A percentile compares a stretch with the other conserved stretches of the same genome.
Conservation (phyloP, 805 yeast genomes). For the Yamadazyma laniorum region DNA sequence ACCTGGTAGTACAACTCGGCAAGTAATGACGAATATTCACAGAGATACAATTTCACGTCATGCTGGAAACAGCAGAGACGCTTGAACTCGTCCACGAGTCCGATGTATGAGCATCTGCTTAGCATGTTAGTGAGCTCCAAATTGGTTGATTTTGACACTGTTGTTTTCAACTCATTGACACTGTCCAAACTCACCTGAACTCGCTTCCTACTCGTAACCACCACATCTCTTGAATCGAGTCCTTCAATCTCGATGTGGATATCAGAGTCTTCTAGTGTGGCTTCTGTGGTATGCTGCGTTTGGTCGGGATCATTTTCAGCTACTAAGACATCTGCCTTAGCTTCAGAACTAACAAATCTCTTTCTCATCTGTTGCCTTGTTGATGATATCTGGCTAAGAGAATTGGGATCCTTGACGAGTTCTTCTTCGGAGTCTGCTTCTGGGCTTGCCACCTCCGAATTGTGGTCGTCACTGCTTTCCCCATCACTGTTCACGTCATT, state of each 20-base stretch:
- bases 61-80: slow-evolving; percentile 82
- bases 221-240: background rate
- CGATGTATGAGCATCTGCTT: slow-evolving; percentile 71
- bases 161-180: slow-evolving; percentile 52
- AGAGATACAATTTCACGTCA: slow-evolving; percentile 70
- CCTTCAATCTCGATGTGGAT: background rate
- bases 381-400: background rate
- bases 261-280: slow-evolving; percentile 1
- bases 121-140: slow-evolving; percentile 64
- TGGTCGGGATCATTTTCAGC: too few species aligned
- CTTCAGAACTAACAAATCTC: too few species aligned
- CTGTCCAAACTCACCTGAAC: slow-evolving; percentile 54
- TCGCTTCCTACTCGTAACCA: slow-evolving; percentile 8
- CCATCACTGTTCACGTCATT: background rate
- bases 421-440: too few species aligned
- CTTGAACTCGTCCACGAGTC: slow-evolving; percentile 69
- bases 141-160: slow-evolving; percentile 47
- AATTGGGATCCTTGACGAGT: background rate
- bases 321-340: too few species aligned
- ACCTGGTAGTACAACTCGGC: slow-evolving; percentile 78
- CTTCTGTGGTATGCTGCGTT: too few species aligned
- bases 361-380: background rate
- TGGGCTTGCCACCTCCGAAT: background rate
- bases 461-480: background rate
- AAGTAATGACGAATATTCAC: slow-evolving; percentile 74